Conservation (phyloP, 257 asterid species). For the Dorcoceras hygrometricum region DNA sequence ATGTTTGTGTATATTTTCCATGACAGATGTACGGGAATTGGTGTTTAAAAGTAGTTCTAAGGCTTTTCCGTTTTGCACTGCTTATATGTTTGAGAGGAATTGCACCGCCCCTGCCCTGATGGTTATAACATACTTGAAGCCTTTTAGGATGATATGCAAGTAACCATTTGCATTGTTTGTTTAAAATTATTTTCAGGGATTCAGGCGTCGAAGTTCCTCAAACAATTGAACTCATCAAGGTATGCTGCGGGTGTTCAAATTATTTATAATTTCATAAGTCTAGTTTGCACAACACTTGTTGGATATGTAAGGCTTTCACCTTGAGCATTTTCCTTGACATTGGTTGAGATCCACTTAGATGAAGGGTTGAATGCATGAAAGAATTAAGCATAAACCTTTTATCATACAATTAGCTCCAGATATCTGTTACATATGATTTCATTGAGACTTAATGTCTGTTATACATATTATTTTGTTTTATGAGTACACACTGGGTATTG, state of each 20-base stretch:
- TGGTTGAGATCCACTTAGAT: not conserved
- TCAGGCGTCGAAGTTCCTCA: conserved; percentile 55
- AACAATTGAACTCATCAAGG: conserved; percentile 54
- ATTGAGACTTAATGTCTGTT: not conserved
- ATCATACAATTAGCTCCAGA: conserved; percentile 1
- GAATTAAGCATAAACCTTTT: not conserved
- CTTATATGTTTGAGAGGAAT: not conserved
- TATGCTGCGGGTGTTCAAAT: conserved; percentile 26
- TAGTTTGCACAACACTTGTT: not conserved
- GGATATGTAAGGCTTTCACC: conserved; percentile 1
- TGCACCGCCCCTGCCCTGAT: not conserved
- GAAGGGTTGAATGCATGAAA: not conserved
- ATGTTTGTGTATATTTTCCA: not conserved
- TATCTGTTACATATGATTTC: not conserved
- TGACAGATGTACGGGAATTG: not conserved
- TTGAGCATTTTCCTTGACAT: not conserved
- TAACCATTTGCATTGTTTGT: not conserved
- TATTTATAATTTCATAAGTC: not conserved
- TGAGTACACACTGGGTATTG: not conserved
- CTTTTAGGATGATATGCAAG: not conserved
- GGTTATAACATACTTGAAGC: not conserved
- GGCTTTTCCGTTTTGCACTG: not conserved
- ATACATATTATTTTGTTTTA: not conserved
- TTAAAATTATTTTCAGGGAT: conserved; percentile 46
- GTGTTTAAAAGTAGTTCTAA: not conserved